Evolutionary conservation across 1,284 basidiomycete genomes (phyloP).

Genomic region (Mycena sp.): DNA sequence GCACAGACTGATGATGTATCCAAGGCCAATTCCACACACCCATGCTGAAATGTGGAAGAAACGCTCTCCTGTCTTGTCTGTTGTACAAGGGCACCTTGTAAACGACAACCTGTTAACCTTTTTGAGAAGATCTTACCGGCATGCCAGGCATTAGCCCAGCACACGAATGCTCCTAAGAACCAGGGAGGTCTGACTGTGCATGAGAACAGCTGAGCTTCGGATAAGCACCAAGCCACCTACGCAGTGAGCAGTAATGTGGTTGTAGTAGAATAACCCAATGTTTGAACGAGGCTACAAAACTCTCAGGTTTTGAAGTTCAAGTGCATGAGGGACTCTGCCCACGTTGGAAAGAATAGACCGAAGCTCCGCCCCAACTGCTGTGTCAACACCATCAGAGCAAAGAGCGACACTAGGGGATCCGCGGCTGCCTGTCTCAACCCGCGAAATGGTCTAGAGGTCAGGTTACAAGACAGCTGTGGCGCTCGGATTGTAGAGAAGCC

Average conservation of each 20-base stretch:
- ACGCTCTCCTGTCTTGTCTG: constrained; percentile 70
- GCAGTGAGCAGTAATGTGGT: constrained; percentile 20
- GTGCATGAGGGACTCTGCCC: constrained; percentile 29
- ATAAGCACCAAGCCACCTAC: not conserved
- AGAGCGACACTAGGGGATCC: constrained; percentile 69
- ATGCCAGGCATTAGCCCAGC: constrained; percentile 25
- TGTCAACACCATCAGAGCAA: constrained; percentile 60
- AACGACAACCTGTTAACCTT: not conserved
- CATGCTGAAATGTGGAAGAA: constrained; percentile 72
- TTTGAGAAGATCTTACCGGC: constrained; percentile 6
- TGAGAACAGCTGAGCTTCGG: not conserved
- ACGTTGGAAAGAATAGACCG: constrained; percentile 81
- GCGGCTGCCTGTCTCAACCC: constrained; percentile 68
- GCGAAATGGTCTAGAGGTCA: constrained; percentile 50
- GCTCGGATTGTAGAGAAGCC: not conserved
- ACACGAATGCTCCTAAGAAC: constrained; percentile 16
- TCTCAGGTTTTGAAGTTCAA: not conserved
- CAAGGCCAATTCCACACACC: constrained; percentile 68
- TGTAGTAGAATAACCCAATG: constrained; percentile 22
- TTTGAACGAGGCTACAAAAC: constrained; percentile 19
- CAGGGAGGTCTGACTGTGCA: constrained; percentile 19
- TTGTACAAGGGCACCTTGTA: not conserved
- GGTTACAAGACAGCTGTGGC: not conserved
- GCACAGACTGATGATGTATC: constrained; percentile 67
- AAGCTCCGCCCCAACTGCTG: constrained; percentile 73